phyloP scores from a whole-genome alignment of 306 rosid species.

The Sphenostylis stenocarpa region DNA sequence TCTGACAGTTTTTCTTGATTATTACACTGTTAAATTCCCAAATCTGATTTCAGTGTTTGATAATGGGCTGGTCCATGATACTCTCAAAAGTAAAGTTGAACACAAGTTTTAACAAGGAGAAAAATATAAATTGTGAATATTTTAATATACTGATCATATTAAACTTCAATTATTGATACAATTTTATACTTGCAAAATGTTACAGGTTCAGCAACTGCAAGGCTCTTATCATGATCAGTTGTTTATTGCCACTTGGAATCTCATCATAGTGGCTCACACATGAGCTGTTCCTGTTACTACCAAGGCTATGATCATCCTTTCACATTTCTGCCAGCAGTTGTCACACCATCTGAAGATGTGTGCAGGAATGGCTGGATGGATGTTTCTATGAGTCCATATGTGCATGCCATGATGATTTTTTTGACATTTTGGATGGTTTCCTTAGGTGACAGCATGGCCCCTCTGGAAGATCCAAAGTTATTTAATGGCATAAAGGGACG shows the following conservation, averaged over 20 bases:
- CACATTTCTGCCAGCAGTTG: constrained; percentile 16
- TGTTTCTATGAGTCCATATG: neutral
- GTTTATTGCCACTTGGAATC: neutral
- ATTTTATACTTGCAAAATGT: constrained; percentile 13
- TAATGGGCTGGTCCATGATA: neutral
- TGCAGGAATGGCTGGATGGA: neutral
- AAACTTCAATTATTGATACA: constrained; percentile 30
- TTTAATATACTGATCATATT: constrained; percentile 22
- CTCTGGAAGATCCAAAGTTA: constrained; percentile 21
- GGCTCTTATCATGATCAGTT: constrained; percentile 7
- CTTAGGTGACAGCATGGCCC: constrained; percentile 16
- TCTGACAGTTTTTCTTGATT: neutral
- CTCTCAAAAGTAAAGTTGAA: constrained; percentile 1
- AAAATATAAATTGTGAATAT: constrained; percentile 9
- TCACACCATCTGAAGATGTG: neutral
- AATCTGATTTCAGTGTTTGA: constrained; percentile 6
- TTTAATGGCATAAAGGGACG: constrained; percentile 9
- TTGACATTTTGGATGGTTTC: neutral
- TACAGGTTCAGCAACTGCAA: constrained; percentile 2
- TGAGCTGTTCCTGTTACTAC: constrained; percentile 1
- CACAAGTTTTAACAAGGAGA: neutral
- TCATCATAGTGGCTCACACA: constrained; percentile 4
- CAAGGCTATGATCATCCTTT: neutral
- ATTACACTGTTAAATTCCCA: constrained; percentile 17
- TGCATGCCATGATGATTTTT: constrained; percentile 1